Conservation (phyloP, 2,329 filamentous ascomycete genomes). For the Sporothrix phasma region DNA sequence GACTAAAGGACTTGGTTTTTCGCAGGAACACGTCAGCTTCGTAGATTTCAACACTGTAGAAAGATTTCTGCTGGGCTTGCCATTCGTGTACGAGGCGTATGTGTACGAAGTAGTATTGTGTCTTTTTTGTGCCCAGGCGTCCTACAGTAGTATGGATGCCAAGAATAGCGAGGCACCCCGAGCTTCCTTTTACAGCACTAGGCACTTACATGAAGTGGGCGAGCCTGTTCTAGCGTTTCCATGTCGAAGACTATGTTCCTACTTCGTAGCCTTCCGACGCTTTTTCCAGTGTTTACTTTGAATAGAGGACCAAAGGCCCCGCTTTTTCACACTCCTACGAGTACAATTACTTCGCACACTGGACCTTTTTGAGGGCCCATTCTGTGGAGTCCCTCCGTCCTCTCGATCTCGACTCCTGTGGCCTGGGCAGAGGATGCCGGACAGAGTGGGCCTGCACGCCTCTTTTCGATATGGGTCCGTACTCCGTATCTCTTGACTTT, state of each 20-base stretch:
- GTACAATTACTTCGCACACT: neutral
- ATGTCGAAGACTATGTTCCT: too few relatives aligned
- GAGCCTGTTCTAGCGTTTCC: neutral
- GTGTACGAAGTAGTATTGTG: too few relatives aligned
- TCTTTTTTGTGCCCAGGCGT: neutral
- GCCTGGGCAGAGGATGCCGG: neutral
- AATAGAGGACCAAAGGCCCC: neutral
- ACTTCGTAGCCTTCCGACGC: neutral
- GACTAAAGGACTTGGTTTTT: neutral
- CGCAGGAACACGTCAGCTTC: neutral
- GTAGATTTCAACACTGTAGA: neutral
- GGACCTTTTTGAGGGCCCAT: neutral
- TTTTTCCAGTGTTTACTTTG: neutral
- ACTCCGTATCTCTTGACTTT: neutral
- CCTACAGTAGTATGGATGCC: too few relatives aligned
- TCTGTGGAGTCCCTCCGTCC: neutral
- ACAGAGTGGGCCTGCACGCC: neutral
- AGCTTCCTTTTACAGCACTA: constrained; percentile 12
- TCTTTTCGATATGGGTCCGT: neutral
- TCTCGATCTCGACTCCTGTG: too few relatives aligned
- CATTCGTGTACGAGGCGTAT: too few relatives aligned
- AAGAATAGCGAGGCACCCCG: neutral
- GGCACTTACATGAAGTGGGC: neutral
- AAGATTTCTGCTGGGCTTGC: too few relatives aligned
- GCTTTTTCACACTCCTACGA: neutral